Evolutionary conservation across 139 green algal genomes (phyloP), one percentile per base, ranked within the genome.

Genomic region (Micractinium sp.): DNA sequence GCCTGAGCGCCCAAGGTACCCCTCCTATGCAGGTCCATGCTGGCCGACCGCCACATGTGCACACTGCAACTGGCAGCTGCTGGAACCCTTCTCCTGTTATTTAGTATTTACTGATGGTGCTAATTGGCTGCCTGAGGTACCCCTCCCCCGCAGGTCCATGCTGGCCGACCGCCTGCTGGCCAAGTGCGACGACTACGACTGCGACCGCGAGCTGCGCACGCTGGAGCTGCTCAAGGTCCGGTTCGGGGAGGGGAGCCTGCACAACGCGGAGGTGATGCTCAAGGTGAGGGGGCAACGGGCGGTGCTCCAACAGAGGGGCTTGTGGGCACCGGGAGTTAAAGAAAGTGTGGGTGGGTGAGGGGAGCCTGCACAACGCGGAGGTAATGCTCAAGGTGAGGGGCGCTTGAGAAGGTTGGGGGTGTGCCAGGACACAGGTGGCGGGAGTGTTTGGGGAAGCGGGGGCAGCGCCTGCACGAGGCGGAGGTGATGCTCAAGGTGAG

Each of bases 211-310:
- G 88, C 92, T 98, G 60, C 93, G 95, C 73, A 98, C 96, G 0
- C 90, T 99, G 56, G 98, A 99, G 94, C 95, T 99, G 85, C 94
- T 99, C 22, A 99, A 98, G 90, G 92, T 98, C 80, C 94, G 97
- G 60, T 98, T 98, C 89, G 96, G 95, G 0, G 98, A 99, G 81
- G 87, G 74, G 56, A 93, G 90, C 41, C 93, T 99, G 90, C 95
- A 96, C 87, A 90, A 91, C 31, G 96, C 94, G 41, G 96, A 98
- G 92, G 33, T 90, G 66, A 89, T 93, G 82, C 88, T 94, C 56
- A 91, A 87, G 77, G 61, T 87, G 47, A 82, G 89, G n/a, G n/a
- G n/a, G n/a, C n/a, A n/a, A n/a, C n/a, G n/a, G n/a, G n/a, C n/a
- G n/a, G n/a, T n/a, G n/a, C n/a, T n/a, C n/a, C n/a, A n/a, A n/a